Conservation (phyloP, 495 filamentous ascomycete genomes). For the Hypoxylon crocopeplum region DNA sequence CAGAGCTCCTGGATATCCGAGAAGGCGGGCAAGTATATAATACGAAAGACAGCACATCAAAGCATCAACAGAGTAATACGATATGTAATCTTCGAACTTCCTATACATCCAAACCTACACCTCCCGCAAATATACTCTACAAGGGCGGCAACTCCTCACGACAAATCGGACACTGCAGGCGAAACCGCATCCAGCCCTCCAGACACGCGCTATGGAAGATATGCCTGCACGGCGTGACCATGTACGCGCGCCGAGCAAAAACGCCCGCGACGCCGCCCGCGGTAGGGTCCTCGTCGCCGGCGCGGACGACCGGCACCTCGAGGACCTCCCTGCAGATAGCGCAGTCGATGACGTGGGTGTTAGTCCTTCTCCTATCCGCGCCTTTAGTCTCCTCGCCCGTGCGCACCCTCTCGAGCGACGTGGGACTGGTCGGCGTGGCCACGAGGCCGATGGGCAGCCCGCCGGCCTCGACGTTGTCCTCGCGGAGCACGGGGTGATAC, state of each 20-base stretch:
- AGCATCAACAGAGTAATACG: too few relatives aligned
- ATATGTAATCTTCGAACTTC: too few relatives aligned
- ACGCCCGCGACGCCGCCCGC: conserved; percentile 70
- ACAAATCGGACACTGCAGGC: conserved; percentile 95
- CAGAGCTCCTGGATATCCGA: too few relatives aligned
- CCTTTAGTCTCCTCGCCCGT: conserved; percentile 31
- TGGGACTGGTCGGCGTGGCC: conserved; percentile 43
- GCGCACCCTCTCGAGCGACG: conserved; percentile 44
- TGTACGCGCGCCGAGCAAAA: conserved; percentile 81
- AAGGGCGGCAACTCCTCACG: conserved; percentile 86
- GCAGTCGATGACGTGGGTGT: conserved; percentile 70
- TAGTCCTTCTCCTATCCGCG: conserved; percentile 52
- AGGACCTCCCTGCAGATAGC: conserved; percentile 93
- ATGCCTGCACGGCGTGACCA: conserved; percentile 97
- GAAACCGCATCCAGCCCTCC: conserved; percentile 94
- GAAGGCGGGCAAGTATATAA: too few relatives aligned
- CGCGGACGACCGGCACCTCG: conserved; percentile 80
- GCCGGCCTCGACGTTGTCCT: conserved; percentile 79
- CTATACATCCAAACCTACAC: too few relatives aligned
- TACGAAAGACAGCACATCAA: too few relatives aligned
- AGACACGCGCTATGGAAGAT: conserved; percentile 94
- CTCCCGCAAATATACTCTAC: conserved; percentile 40
- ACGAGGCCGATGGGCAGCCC: conserved; percentile 77
- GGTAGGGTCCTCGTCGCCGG: conserved; percentile 56
- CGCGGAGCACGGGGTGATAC: conserved; percentile 90